phyloP scores from a whole-genome alignment of 495 filamentous ascomycete genomes.

The Aspergillus leporis region DNA sequence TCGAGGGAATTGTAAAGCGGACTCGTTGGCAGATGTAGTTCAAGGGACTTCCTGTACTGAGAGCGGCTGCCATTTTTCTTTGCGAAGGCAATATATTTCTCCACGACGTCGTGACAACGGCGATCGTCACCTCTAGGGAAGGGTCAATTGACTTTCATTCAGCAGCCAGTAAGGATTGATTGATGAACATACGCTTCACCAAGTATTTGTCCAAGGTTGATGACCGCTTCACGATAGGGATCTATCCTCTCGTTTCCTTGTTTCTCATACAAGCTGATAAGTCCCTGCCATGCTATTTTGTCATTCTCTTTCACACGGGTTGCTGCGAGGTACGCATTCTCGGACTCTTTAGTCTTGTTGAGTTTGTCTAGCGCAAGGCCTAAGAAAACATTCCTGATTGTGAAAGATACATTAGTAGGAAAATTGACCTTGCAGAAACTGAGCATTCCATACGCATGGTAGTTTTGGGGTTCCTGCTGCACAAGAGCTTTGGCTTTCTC shows the following conservation, averaged over 20 bases:
- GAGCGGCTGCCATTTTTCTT: conserved; percentile 67
- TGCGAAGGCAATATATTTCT: conserved; percentile 74
- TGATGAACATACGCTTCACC: conserved; percentile 57
- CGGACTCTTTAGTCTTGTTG: conserved; percentile 66
- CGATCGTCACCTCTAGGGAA: conserved; percentile 55
- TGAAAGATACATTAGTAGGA: conserved; percentile 10
- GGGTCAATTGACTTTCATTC: conserved; percentile 15
- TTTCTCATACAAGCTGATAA: conserved; percentile 82
- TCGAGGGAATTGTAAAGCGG: conserved; percentile 81
- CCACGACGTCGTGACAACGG: conserved; percentile 76
- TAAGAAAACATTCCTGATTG: conserved; percentile 70
- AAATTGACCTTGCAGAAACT: not conserved
- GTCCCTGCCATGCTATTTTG: conserved; percentile 81
- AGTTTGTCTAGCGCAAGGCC: conserved; percentile 79
- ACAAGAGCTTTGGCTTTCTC: conserved; percentile 66
- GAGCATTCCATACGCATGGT: conserved; percentile 65
- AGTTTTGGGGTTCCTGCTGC: conserved; percentile 72
- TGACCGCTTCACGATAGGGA: conserved; percentile 68
- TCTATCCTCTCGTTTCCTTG: conserved; percentile 68
- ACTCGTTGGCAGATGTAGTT: conserved; percentile 72
- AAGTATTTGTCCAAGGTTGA: conserved; percentile 74
- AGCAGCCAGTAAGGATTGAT: not conserved
- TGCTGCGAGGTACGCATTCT: conserved; percentile 73
- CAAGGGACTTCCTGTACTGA: conserved; percentile 72
- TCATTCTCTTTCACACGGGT: conserved; percentile 63